These are phyloP conservation scores for Calocybe gangraenosa DNA, from an alignment of 768 basidiomycete genomes.

Conservation along the genomic window DNA sequence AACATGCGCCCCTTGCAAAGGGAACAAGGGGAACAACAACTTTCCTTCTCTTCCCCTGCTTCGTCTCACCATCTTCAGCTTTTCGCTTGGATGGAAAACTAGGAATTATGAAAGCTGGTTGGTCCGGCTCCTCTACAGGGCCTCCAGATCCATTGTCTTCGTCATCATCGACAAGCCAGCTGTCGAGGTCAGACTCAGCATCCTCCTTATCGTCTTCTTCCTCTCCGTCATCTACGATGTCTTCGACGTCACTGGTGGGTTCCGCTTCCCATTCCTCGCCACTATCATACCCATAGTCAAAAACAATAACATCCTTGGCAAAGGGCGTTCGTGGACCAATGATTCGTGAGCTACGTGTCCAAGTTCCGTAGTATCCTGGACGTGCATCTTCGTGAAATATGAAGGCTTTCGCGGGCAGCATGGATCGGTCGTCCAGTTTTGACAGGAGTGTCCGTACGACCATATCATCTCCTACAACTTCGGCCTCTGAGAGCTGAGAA, in stretches of 20 bases:
- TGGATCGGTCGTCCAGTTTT: conserved; percentile 55
- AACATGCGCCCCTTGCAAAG: conserved; percentile 78
- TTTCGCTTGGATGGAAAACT: conserved; percentile 57
- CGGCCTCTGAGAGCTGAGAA: conserved; percentile 68
- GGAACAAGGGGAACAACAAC: conserved; percentile 77
- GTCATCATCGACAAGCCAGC: conserved; percentile 77
- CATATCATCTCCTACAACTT: conserved; percentile 66
- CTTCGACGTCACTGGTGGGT: conserved; percentile 73
- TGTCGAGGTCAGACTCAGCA: conserved; percentile 72
- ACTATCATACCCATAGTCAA: conserved; percentile 92
- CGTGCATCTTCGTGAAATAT: conserved; percentile 82
- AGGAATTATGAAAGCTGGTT: conserved; percentile 32
- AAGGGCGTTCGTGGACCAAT: conserved; percentile 86
- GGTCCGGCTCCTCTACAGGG: conserved; percentile 35
- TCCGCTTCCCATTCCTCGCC: conserved; percentile 97
- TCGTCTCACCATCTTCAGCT: conserved; percentile 46
- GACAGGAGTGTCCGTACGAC: conserved; percentile 62
- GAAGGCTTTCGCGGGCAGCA: conserved; percentile 75
- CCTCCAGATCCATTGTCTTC: conserved; percentile 54
- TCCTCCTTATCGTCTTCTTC: conserved; percentile 57
- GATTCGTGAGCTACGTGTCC: conserved; percentile 74
- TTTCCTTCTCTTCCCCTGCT: conserved; percentile 65
- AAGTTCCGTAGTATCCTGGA: conserved; percentile 94
- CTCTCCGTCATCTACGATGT: conserved; percentile 67
- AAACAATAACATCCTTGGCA: conserved; percentile 64